phyloP scores from a whole-genome alignment of 2,329 filamentous ascomycete genomes.

The Penicillium sp. region DNA sequence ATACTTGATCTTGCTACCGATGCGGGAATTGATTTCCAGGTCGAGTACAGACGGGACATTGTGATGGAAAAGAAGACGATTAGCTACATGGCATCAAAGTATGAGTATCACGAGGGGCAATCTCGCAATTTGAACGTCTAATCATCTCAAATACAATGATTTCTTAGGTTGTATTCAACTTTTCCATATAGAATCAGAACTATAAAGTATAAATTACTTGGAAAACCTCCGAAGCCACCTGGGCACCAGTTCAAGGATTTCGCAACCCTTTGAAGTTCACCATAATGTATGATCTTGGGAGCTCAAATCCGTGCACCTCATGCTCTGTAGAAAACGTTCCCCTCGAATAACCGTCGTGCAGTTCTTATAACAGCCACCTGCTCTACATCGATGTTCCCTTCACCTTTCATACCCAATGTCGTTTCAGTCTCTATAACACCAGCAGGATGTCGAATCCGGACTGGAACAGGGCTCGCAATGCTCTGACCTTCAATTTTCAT shows the following conservation, averaged over 20 bases:
- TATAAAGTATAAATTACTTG: too few relatives aligned
- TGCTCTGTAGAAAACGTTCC: slow-evolving; percentile 16
- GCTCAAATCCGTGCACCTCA: background rate
- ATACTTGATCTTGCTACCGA: background rate
- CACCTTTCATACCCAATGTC: background rate
- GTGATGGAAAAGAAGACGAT: too few relatives aligned
- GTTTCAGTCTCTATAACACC: slow-evolving; percentile 20
- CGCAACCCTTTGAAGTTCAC: too few relatives aligned
- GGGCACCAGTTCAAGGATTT: too few relatives aligned
- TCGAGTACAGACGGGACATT: background rate
- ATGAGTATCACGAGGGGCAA: too few relatives aligned
- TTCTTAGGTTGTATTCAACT: too few relatives aligned
- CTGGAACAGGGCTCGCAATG: slow-evolving; percentile 10
- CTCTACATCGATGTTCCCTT: slow-evolving; percentile 9
- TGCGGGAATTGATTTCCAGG: background rate
- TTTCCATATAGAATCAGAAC: too few relatives aligned
- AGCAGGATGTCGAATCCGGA: slow-evolving; percentile 17
- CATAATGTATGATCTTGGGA: too few relatives aligned
- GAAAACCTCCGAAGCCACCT: too few relatives aligned
- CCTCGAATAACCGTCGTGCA: slow-evolving; percentile 24
- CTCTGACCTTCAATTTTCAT: slow-evolving; percentile 14
- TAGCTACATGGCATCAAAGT: too few relatives aligned
- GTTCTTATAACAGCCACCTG: slow-evolving; percentile 21
- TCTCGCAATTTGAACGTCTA: too few relatives aligned
- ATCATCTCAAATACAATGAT: too few relatives aligned